These are phyloP conservation scores for Cicer chorassanicum DNA, from an alignment of 306 rosid genomes.

Conservation along the genomic window DNA sequence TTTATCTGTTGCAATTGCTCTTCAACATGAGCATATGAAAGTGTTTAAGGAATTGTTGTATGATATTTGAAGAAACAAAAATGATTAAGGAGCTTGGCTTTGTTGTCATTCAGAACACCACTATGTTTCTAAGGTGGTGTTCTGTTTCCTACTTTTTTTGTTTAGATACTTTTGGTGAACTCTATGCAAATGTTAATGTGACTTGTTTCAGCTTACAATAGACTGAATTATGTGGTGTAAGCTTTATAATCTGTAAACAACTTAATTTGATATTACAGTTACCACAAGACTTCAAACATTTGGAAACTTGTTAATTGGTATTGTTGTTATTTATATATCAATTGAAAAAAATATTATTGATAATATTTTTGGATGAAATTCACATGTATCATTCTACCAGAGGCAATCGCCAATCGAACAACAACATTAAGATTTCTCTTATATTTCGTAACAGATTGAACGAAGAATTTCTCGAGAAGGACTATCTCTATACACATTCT, in stretches of 20 bases:
- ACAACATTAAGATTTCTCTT: background rate
- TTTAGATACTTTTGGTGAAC: conserved; percentile 10
- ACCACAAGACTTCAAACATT: conserved; percentile 16
- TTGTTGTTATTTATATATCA: conserved; percentile 3
- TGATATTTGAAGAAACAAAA: conserved; percentile 49
- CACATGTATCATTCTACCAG: background rate
- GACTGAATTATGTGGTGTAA: conserved; percentile 12
- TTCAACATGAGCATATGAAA: conserved; percentile 70
- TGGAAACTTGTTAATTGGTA: background rate
- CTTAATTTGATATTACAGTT: conserved; percentile 30
- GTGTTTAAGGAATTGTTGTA: conserved; percentile 58
- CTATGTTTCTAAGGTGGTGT: conserved; percentile 42
- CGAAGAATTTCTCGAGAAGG: background rate
- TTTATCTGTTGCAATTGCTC: conserved; percentile 67
- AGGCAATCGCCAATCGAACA: background rate
- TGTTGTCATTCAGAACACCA: conserved; percentile 17
- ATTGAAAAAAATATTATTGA: background rate
- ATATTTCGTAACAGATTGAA: background rate
- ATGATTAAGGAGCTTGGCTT: background rate
- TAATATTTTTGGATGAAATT: background rate
- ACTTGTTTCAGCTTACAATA: conserved; percentile 29
- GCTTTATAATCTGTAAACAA: conserved; percentile 41
- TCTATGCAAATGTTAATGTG: conserved; percentile 35
- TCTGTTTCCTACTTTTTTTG: conserved; percentile 37
- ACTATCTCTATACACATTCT: background rate